These are phyloP conservation scores for Phytophthora quininea DNA, from an alignment of 352 stramenopile species.

Conservation along the genomic window DNA sequence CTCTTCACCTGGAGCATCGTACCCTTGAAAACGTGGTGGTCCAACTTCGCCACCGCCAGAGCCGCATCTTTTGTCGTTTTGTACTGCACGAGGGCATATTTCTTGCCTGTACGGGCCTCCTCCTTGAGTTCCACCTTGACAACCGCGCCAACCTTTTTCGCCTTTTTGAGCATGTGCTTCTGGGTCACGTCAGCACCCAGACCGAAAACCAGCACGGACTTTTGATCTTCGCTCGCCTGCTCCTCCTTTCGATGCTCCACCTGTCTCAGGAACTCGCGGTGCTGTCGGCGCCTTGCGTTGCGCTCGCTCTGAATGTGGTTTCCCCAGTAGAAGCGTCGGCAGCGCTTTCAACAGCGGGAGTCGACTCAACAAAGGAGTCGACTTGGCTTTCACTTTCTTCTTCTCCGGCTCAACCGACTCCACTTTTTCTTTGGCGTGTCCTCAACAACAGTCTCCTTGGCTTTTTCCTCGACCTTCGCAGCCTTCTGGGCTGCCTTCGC, in stretches of 20 bases:
- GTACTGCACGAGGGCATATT: conserved; percentile 73
- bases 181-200: conserved; percentile 70
- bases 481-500: conserved; percentile 25
- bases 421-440: conserved; percentile 20
- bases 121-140: conserved; percentile 66
- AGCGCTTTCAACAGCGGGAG: conserved; percentile 3
- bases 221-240: conserved; percentile 54
- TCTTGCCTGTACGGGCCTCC: conserved; percentile 58
- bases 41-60: conserved; percentile 70
- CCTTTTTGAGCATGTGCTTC: conserved; percentile 84
- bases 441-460: conserved; percentile 10
- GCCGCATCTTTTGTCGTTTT: conserved; percentile 56
- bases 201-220: conserved; percentile 80
- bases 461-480: conserved; percentile 26
- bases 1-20: conserved; percentile 67
- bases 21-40: conserved; percentile 86
- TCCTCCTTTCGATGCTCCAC: conserved; percentile 71
- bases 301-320: conserved; percentile 75
- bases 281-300: conserved; percentile 75
- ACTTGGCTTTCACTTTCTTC: conserved; percentile 36
- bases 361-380: conserved; percentile 11
- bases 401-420: conserved; percentile 17
- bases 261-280: conserved; percentile 79
- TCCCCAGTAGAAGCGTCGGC: not conserved
- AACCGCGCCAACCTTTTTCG: conserved; percentile 71